Evolutionary conservation across 208 protist species (phyloP).

Genomic region (Trypanosoma scelopori): DNA sequence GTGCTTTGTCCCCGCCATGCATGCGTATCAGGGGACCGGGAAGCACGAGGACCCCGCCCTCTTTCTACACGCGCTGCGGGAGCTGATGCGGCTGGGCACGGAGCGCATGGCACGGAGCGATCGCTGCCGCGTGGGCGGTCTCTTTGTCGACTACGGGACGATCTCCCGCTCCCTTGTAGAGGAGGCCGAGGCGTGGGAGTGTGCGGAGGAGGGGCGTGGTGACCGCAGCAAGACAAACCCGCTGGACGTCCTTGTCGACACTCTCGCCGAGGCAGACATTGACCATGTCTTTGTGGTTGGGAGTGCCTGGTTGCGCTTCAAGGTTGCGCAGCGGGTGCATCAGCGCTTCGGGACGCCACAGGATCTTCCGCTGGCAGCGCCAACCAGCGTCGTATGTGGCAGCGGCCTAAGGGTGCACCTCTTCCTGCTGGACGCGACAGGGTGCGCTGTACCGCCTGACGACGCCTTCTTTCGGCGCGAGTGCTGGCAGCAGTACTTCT

Average conservation of each 20-base stretch:
- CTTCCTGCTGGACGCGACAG: constrained; percentile 51
- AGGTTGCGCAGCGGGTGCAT: constrained; percentile 55
- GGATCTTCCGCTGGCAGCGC: constrained; percentile 23
- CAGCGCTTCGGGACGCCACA: constrained; percentile 32
- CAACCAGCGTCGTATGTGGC: constrained; percentile 27
- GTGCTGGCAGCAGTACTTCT: constrained; percentile 75
- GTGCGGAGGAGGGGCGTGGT: constrained; percentile 25
- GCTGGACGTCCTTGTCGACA: constrained; percentile 55
- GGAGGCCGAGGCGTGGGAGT: constrained; percentile 35
- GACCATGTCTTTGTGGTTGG: constrained; percentile 70
- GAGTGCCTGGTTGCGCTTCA: constrained; percentile 67
- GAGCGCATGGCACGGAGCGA: constrained; percentile 59
- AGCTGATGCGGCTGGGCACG: constrained; percentile 31
- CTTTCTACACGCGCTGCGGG: constrained; percentile 39
- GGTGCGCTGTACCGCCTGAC: constrained; percentile 9
- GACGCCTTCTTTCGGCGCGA: constrained; percentile 23
- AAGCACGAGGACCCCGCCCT: constrained; percentile 34
- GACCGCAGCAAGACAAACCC: constrained; percentile 33
- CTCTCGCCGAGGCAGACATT: constrained; percentile 46
- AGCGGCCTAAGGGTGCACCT: constrained; percentile 38
- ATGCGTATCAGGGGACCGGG: constrained; percentile 32
- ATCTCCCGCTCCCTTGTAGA: constrained; percentile 30
- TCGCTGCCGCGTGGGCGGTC: constrained; percentile 59
- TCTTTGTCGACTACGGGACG: constrained; percentile 74
- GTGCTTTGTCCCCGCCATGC: constrained; percentile 48